Conservation (phyloP, 306 rosid genomes). For the Rosa multiflora region DNA sequence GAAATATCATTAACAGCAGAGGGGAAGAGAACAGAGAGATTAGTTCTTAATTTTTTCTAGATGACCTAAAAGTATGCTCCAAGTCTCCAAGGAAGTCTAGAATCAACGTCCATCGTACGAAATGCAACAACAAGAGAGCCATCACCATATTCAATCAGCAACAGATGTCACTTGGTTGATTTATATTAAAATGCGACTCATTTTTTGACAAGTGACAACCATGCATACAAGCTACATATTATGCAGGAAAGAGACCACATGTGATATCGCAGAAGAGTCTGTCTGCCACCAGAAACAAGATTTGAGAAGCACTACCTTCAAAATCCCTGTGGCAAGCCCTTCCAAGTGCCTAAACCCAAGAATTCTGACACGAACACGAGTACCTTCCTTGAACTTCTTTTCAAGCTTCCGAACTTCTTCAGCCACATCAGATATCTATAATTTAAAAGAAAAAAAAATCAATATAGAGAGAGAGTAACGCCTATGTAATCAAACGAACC, state of each 20-base stretch:
- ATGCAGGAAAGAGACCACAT: neutral
- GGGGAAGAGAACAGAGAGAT: neutral
- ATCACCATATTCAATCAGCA: neutral
- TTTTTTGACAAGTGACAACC: neutral
- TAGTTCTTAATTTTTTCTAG: neutral
- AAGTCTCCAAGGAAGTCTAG: neutral
- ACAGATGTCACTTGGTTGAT: neutral
- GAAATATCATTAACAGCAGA: neutral
- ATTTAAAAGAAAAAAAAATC: conserved; percentile 3
- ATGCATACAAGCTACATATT: neutral
- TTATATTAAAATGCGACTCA: neutral
- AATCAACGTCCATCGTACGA: neutral
- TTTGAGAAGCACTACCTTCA: conserved; percentile 57
- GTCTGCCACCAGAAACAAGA: neutral
- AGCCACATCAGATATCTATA: conserved; percentile 75
- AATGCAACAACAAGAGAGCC: neutral
- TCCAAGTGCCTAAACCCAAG: conserved; percentile 89
- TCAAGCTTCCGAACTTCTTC: conserved; percentile 74
- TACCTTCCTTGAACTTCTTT: conserved; percentile 87
- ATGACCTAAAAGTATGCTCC: neutral
- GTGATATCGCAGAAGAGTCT: neutral
- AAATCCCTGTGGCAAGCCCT: conserved; percentile 86
- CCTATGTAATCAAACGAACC: conserved; percentile 18
- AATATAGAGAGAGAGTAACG: conserved; percentile 7
- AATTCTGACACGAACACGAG: conserved; percentile 71